A percentile compares a stretch with the other conserved stretches of the same genome.
Conservation (phyloP, 352 stramenopile species). For the Phytopythium cucurbitacearum region DNA sequence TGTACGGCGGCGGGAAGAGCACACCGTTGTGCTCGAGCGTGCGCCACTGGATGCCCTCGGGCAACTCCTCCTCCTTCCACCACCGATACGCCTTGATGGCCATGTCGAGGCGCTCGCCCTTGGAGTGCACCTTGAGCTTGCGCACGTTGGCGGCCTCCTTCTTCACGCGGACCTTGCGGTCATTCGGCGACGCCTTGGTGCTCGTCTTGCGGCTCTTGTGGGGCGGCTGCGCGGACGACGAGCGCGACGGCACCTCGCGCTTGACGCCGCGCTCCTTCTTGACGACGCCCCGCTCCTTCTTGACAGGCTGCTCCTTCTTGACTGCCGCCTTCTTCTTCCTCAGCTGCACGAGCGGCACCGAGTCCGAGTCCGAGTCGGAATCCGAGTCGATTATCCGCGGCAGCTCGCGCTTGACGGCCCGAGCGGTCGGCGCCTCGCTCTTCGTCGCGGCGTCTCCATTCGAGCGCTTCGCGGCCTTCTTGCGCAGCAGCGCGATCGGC, state of each 20-base stretch:
- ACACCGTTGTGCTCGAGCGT: constrained; percentile 99
- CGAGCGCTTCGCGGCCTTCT: constrained; percentile 25
- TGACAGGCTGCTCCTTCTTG: constrained; percentile 4
- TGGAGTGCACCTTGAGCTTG: constrained; percentile 93
- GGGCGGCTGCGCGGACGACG: constrained; percentile 11
- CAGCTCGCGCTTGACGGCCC: constrained; percentile 24
- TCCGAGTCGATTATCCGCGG: constrained; percentile 26
- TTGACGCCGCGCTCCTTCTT: constrained; percentile 63
- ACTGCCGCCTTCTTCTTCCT: constrained; percentile 48
- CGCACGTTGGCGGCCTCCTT: constrained; percentile 45
- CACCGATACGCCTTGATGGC: constrained; percentile 99
- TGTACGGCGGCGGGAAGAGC: constrained; percentile 95
- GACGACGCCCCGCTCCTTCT: constrained; percentile 14
- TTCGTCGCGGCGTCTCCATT: not conserved
- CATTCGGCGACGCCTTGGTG: constrained; percentile 35
- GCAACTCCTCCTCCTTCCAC: constrained; percentile 96
- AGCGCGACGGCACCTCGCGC: constrained; percentile 31
- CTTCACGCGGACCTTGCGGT: constrained; percentile 36
- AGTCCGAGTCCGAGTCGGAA: constrained; percentile 70
- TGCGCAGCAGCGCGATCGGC: constrained; percentile 66
- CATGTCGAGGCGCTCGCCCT: constrained; percentile 93
- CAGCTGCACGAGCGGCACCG: constrained; percentile 72
- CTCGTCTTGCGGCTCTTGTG: constrained; percentile 45
- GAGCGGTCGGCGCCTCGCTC: constrained; percentile 10
- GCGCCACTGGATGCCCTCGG: constrained; percentile 95